phyloP scores from a whole-genome alignment of 83 land plant species.

The Larix sibirica region DNA sequence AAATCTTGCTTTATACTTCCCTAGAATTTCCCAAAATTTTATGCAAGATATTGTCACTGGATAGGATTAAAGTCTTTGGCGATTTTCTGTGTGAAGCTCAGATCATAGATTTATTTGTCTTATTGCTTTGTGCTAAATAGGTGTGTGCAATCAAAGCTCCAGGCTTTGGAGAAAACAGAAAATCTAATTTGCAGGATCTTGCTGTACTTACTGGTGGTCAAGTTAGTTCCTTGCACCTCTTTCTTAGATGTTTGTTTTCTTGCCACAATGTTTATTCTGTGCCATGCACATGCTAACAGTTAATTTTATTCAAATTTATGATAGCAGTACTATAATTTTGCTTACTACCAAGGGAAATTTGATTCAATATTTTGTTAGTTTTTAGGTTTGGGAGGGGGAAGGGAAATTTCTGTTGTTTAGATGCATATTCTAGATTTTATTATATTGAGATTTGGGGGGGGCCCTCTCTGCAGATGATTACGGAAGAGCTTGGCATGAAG shows the following conservation, averaged over 20 bases:
- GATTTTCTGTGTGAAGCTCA: not conserved
- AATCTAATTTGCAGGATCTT: slow-evolving; percentile 80
- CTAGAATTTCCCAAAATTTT: not conserved
- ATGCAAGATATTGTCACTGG: not conserved
- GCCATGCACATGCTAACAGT: not conserved
- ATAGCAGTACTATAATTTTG: not conserved
- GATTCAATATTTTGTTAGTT: not conserved
- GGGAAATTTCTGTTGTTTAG: not conserved
- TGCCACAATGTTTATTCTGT: not conserved
- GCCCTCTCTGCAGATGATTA: slow-evolving; percentile 10
- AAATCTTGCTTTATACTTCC: not conserved
- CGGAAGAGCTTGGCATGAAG: slow-evolving; percentile 37
- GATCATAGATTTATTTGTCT: not conserved
- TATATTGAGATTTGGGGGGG: not conserved
- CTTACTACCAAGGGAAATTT: not conserved
- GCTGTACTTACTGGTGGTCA: slow-evolving; percentile 92
- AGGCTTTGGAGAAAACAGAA: slow-evolving; percentile 98
- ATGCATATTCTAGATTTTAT: not conserved
- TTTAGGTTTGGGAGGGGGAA: not conserved
- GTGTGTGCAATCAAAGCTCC: slow-evolving; percentile 98
- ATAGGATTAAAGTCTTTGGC: not conserved
- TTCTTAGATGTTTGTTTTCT: no score
- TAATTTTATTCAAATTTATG: not conserved
- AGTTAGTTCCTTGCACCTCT: slow-evolving; percentile 34
- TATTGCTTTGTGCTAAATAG: slow-evolving; percentile 34